Base-by-base conservation (phyloP, 179 eudicot species). In the Corrigiola litoralis region DNA sequence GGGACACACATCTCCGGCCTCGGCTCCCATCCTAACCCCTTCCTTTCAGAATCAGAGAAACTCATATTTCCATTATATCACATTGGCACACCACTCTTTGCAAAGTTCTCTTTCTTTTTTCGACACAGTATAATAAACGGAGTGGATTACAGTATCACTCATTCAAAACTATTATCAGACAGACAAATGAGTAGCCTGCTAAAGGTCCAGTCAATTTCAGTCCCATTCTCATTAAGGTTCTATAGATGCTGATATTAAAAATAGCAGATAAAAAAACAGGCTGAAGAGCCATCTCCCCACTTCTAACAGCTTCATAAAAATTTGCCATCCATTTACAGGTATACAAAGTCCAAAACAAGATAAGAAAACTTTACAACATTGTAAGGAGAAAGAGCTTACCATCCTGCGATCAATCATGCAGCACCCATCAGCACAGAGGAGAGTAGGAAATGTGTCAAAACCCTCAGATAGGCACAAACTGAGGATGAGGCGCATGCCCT, bases 371-470 rank as follows among this genome's bases (percentile, higher is more conserved):
- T 6, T 7, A 23, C 6, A 25, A 21, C 41, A 42, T n/a, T 4
- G 31, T 6, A 34, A 21, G 27, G 29, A 46, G 41, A 17, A 58
- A 46, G 28, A 63, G 66, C 85, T 72, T 50, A 92, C 98, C 98
- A 92, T 92, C 79, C 97, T 73, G 17, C 98, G 92, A 86, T 92
- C 98, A 60, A 92, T 90, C 98, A 92, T 92, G 55, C 82, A 87
- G 70, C 97, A 92, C 8, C 98, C 98, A 72, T 90, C 97, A 60
- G 97, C 86, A 71, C 97, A 90, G n/a, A 90, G 95, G 72, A 90
- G 92, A 53, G 98, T 92, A 2, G 98, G 98, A 68, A 92, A 87
- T 11, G 98, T 90, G 77, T 92, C 98, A 44, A 87, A 92, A 4
- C 97, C 97, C 70, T 92, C 97, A 17, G 98, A 90, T 51, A 90